These are phyloP conservation scores for Pythium diclinum DNA, from an alignment of 352 stramenopile genomes.

Conservation along the genomic window DNA sequence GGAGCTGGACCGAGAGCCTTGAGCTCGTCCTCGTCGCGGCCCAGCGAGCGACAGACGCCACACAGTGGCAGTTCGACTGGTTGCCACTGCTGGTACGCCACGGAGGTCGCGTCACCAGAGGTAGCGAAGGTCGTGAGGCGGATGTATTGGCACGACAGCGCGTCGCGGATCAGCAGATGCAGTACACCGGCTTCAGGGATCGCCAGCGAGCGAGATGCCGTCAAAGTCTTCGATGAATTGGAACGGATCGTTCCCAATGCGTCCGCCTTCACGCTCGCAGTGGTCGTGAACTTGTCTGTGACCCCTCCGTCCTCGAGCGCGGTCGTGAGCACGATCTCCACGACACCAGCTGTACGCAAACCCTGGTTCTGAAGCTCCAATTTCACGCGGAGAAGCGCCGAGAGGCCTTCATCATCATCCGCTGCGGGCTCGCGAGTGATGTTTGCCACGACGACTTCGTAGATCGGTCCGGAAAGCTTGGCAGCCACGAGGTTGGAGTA, in stretches of 20 bases:
- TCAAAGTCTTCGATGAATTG: not conserved
- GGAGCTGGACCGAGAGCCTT: not conserved
- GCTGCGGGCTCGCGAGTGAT: conserved; percentile 5
- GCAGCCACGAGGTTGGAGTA: conserved; percentile 71
- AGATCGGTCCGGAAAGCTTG: conserved; percentile 49
- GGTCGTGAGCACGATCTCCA: conserved; percentile 25
- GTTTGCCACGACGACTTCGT: conserved; percentile 41
- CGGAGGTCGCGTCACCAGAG: not conserved
- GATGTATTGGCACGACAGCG: conserved; percentile 26
- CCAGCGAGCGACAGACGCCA: conserved; percentile 20
- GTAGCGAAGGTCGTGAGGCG: conserved; percentile 10
- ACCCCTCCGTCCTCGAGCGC: not conserved
- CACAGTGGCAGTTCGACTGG: conserved; percentile 22
- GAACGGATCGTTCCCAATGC: conserved; percentile 11
- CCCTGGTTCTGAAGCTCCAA: conserved; percentile 21
- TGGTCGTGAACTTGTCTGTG: conserved; percentile 6
- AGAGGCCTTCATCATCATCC: not conserved
- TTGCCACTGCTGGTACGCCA: conserved; percentile 22
- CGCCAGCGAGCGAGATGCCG: conserved; percentile 5
- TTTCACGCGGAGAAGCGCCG: conserved; percentile 11
- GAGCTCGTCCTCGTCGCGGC: not conserved
- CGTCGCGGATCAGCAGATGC: conserved; percentile 27
- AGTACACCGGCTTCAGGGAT: conserved; percentile 18
- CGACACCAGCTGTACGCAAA: conserved; percentile 11
- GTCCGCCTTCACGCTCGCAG: not conserved